A percentile compares a stretch with the other conserved stretches of the same genome.
These are phyloP conservation scores for Yamadazyma philogaea DNA, from an alignment of 805 yeast species.

Conservation along the genomic window DNA sequence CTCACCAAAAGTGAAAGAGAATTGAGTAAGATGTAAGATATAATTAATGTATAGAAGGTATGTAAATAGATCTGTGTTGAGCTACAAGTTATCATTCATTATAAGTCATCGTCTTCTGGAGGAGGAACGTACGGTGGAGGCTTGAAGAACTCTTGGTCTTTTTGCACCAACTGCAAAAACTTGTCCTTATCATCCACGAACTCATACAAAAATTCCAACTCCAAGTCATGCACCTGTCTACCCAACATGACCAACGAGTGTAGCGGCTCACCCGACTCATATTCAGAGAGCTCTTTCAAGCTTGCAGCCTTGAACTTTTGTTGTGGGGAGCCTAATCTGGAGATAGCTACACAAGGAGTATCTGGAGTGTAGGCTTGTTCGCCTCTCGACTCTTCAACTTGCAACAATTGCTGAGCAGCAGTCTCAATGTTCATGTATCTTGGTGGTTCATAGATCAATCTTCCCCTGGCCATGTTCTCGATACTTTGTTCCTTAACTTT, in stretches of 20 bases:
- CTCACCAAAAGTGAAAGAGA: background rate
- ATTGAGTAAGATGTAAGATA: background rate
- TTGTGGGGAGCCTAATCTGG: slow-evolving; percentile 83
- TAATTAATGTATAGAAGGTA: background rate
- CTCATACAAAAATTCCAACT: slow-evolving; percentile 76
- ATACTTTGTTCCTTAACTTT: slow-evolving; percentile 96
- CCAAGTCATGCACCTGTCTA: slow-evolving; percentile 90
- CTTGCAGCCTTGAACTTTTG: slow-evolving; percentile 87
- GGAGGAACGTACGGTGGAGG: slow-evolving; percentile 65
- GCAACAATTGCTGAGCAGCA: slow-evolving; percentile 84
- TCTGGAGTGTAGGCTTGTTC: slow-evolving; percentile 78
- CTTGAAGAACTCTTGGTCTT: slow-evolving; percentile 68
- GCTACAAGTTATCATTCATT: background rate
- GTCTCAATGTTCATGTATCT: slow-evolving; percentile 91
- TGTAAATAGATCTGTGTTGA: background rate
- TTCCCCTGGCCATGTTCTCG: slow-evolving; percentile 90
- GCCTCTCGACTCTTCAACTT: slow-evolving; percentile 74
- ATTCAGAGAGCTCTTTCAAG: slow-evolving; percentile 67
- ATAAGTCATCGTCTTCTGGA: slow-evolving; percentile 19
- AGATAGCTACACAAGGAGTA: slow-evolving; percentile 92
- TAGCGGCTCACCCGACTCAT: slow-evolving; percentile 91
- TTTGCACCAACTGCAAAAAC: slow-evolving; percentile 45
- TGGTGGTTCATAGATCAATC: slow-evolving; percentile 92
- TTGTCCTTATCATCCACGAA: slow-evolving; percentile 62
- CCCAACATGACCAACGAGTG: slow-evolving; percentile 91